A percentile compares a stretch with the other conserved stretches of the same genome.
Evolutionary conservation across 1,139 yeast genomes (phyloP).

Genomic region (Protomyces arabidopsidicola): DNA sequence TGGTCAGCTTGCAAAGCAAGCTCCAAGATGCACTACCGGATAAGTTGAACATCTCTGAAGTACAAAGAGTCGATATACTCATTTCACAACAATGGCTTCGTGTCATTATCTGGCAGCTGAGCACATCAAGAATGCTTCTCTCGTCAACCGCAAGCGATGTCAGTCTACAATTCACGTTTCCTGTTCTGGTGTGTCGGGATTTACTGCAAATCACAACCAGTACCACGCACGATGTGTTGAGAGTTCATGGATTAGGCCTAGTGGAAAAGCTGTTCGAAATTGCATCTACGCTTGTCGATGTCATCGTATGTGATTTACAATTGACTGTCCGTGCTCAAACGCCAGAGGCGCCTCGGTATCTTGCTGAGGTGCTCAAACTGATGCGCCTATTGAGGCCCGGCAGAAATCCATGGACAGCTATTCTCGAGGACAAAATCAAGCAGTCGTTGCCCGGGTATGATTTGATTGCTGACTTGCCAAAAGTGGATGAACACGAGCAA

Average conservation of each 20-base stretch:
- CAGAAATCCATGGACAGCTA: constrained; percentile 16
- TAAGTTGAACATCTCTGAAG: constrained; percentile 6
- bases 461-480: background rate
- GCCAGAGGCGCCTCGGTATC: background rate
- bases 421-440: constrained; percentile 5
- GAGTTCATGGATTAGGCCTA: constrained; percentile 35
- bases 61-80: constrained; percentile 22
- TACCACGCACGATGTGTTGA: constrained; percentile 30
- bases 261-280: constrained; percentile 33
- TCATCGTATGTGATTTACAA: constrained; percentile 24
- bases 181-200: constrained; percentile 31
- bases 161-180: constrained; percentile 29
- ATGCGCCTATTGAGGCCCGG: constrained; percentile 5
- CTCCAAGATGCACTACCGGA: constrained; percentile 7
- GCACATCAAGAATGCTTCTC: constrained; percentile 24
- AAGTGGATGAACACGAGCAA: no score
- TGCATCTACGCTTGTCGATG: constrained; percentile 29
- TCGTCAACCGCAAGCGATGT: constrained; percentile 28
- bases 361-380: constrained; percentile 2
- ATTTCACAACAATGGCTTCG: constrained; percentile 26
- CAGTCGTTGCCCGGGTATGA: constrained; percentile 3
- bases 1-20: constrained; percentile 4
- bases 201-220: constrained; percentile 27
- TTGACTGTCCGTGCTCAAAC: background rate
- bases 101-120: constrained; percentile 22